Evolutionary conservation across 805 yeast genomes (phyloP), one percentile per base, ranked within the genome.

Genomic region (Myxozyma neglecta): DNA sequence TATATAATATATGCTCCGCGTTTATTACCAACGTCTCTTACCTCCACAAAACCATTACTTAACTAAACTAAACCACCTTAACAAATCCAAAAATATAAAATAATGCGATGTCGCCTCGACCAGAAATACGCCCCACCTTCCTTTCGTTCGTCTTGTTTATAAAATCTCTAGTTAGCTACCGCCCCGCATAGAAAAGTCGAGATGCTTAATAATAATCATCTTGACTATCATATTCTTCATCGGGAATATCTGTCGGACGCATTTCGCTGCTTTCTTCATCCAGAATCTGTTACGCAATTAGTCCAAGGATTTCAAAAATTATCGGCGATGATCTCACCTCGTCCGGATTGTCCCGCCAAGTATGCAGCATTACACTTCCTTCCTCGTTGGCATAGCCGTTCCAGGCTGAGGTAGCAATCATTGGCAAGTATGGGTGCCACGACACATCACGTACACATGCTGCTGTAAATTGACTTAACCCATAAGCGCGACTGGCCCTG

Each of bases 381-480:
- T 64, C 60, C 24, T 58, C 67, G 32, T 47, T 52, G 29, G 64
- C 18, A 34, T 57, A 62, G 8, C 64, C 64, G 29, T 53, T 52
- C 68, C 68, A 65, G 8, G 65, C 35, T 9, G 68, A 59, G 1
- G 64, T 51, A 4, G 64, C 68, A 16, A 70, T 63, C 52, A 59
- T 55, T 8, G 72, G 72, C 46, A 63, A 53, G 20, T 68, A 53
- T 13, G 72, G 72, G 60, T 70, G 72, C 72, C 72, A 70, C 18
- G 70, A 59, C 18, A 56, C 70, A 42, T 70, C 72, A 8, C 72
- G 67, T 16, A 70, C 67, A 43, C 70, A 66, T 10, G 69, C 50
- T 29, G 36, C 39, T n/a, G 48, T 13, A 11, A 13, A 14, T 10
- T 53, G 57, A 34, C 24, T 35, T 18, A 40, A 10, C 13, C 49